Conservation (phyloP, 148 eudicot species). For the Polygonum maritimum region DNA sequence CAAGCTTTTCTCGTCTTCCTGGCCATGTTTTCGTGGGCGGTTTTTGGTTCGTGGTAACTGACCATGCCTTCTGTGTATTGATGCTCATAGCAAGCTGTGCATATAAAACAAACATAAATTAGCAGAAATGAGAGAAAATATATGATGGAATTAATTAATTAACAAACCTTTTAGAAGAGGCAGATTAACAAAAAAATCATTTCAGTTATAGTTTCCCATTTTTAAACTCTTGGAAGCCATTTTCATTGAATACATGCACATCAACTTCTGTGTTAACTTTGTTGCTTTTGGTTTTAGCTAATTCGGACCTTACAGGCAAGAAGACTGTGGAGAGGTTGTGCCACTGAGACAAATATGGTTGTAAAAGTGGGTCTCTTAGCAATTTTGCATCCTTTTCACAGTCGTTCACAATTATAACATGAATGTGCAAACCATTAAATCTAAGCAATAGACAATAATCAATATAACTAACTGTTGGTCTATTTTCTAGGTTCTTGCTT, state of each 20-base stretch:
- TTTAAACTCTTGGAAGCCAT: constrained; percentile 12
- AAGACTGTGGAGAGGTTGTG: constrained; percentile 27
- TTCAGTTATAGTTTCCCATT: not conserved
- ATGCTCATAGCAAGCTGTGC: not conserved
- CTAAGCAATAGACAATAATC: not conserved
- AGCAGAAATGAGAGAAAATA: too few relatives aligned
- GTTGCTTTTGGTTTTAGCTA: constrained; percentile 12
- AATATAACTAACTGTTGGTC: constrained; percentile 36
- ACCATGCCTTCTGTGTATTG: not conserved
- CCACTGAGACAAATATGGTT: constrained; percentile 39
- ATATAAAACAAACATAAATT: not conserved
- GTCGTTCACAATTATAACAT: not conserved
- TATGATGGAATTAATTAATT: not conserved
- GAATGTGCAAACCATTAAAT: not conserved
- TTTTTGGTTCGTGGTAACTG: constrained; percentile 11
- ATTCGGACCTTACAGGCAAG: constrained; percentile 35
- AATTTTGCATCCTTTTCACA: constrained; percentile 36
- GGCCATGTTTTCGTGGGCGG: constrained; percentile 9
- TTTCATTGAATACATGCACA: constrained; percentile 12
- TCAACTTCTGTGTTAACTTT: too few relatives aligned
- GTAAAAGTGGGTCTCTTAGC: constrained; percentile 42
- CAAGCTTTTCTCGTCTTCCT: constrained; percentile 15
- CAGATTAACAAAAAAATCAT: not conserved
- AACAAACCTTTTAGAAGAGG: constrained; percentile 5
- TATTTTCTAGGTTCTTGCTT: constrained; percentile 44